Percentiles rank a stretch among this genome's conserved stretches.
Conservation (phyloP, 1,139 yeast genomes). For the Candida mesenterica region DNA sequence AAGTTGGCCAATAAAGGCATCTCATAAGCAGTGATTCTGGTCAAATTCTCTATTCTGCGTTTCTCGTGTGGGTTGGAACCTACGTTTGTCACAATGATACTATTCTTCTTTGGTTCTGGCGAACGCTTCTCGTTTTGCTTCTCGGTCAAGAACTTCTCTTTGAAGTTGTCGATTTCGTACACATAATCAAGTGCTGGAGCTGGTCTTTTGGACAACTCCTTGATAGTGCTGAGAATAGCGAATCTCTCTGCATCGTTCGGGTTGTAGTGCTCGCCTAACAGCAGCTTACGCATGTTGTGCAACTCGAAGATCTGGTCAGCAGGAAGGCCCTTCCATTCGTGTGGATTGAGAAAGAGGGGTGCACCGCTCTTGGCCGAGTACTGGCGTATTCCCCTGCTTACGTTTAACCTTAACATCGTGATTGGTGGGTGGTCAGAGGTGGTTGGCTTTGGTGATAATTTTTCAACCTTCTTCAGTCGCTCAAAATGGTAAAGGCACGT, state of each 20-base stretch:
- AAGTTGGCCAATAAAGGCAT: constrained; percentile 79
- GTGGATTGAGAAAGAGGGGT: constrained; percentile 53
- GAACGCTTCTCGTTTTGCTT: constrained; percentile 40
- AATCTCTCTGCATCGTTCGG: constrained; percentile 50
- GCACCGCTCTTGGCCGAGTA: constrained; percentile 17
- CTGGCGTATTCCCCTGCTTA: constrained; percentile 9
- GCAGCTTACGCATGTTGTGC: constrained; percentile 56
- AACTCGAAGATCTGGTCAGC: constrained; percentile 60
- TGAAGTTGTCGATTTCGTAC: constrained; percentile 46
- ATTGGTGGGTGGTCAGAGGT: background rate
- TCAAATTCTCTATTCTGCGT: constrained; percentile 48
- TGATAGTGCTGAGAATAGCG: constrained; percentile 45
- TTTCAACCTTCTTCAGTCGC: background rate
- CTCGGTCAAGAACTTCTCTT: constrained; percentile 46
- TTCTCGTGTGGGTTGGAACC: constrained; percentile 40
- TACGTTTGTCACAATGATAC: constrained; percentile 35
- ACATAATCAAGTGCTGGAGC: constrained; percentile 43
- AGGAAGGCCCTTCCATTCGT: constrained; percentile 67
- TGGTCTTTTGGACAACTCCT: constrained; percentile 26
- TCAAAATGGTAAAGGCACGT: constrained; percentile 1
- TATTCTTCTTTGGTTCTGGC: constrained; percentile 41
- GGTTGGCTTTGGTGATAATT: background rate
- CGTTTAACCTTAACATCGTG: constrained; percentile 1
- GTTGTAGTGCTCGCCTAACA: constrained; percentile 56
- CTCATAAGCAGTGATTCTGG: constrained; percentile 86